phyloP scores from a whole-genome alignment of 2,329 filamentous ascomycete species.

The Trichoderma koningiopsis region DNA sequence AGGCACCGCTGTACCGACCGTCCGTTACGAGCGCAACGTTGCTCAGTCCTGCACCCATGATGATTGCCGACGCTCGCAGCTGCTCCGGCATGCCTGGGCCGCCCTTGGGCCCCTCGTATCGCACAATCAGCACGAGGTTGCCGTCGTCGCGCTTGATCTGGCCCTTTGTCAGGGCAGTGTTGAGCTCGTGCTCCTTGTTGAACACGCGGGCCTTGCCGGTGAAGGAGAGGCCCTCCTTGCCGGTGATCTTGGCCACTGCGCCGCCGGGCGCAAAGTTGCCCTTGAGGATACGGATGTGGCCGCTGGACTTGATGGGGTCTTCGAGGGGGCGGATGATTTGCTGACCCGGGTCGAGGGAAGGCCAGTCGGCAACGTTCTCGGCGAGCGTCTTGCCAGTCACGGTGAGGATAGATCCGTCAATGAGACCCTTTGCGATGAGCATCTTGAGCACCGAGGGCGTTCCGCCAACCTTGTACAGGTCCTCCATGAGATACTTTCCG shows the following conservation, averaged over 20 bases:
- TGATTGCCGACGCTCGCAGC: conserved; percentile 81
- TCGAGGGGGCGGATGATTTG: conserved; percentile 82
- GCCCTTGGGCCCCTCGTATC: conserved; percentile 91
- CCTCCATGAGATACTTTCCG: conserved; percentile 84
- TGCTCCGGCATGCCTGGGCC: conserved; percentile 97
- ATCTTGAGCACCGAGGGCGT: conserved; percentile 85
- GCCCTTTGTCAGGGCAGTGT: conserved; percentile 72
- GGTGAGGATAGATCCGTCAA: conserved; percentile 78
- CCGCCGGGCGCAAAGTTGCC: conserved; percentile 89
- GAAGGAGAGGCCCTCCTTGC: conserved; percentile 86
- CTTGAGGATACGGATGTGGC: conserved; percentile 84
- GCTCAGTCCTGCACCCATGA: conserved; percentile 87
- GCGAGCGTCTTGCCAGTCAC: conserved; percentile 83
- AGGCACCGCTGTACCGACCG: conserved; percentile 84
- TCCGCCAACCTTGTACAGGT: conserved; percentile 83
- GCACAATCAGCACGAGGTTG: conserved; percentile 85
- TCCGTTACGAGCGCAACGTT: conserved; percentile 93
- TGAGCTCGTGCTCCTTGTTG: conserved; percentile 79
- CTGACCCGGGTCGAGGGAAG: conserved; percentile 76
- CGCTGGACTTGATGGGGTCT: conserved; percentile 74
- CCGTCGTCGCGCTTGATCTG: conserved; percentile 59
- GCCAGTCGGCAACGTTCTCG: conserved; percentile 77
- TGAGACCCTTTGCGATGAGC: conserved; percentile 71
- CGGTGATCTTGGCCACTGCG: conserved; percentile 93
- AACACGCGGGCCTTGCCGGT: conserved; percentile 81